These are phyloP conservation scores for Debaryomyces sp. DNA, from an alignment of 1,139 yeast species.

Conservation along the genomic window DNA sequence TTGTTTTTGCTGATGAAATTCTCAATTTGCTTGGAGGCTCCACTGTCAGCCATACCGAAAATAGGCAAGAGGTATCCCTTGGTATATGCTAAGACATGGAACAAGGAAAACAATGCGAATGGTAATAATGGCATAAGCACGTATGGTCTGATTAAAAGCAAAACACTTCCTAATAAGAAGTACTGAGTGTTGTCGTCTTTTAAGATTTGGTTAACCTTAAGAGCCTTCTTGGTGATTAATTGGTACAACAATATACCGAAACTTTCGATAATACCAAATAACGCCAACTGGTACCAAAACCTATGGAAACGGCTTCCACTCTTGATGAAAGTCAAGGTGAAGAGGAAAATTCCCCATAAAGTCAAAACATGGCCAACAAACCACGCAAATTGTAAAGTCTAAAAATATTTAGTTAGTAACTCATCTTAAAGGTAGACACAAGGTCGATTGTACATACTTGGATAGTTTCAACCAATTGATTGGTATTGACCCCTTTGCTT, in stretches of 20 bases:
- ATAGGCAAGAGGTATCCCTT: slow-evolving; percentile 71
- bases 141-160: slow-evolving; percentile 43
- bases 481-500: slow-evolving; percentile 10
- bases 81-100: slow-evolving; percentile 60
- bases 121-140: slow-evolving; percentile 48
- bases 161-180: slow-evolving; percentile 43
- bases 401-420: slow-evolving; percentile 15
- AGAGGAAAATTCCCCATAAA: slow-evolving; percentile 55
- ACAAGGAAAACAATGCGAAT: slow-evolving; percentile 58
- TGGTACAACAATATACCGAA: slow-evolving; percentile 80
- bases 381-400: slow-evolving; percentile 63
- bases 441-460: slow-evolving; percentile 15
- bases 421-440: neutral
- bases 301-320: slow-evolving; percentile 29
- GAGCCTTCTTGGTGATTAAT: slow-evolving; percentile 42
- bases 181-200: slow-evolving; percentile 56
- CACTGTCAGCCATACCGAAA: slow-evolving; percentile 48
- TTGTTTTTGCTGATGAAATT: slow-evolving; percentile 64
- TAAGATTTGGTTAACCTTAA: slow-evolving; percentile 21
- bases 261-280: slow-evolving; percentile 67
- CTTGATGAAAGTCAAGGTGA: slow-evolving; percentile 48
- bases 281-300: slow-evolving; percentile 61
- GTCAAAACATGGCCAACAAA: slow-evolving; percentile 73
- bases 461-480: slow-evolving; percentile 18
- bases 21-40: slow-evolving; percentile 46